Base-by-base conservation (phyloP, 1,284 basidiomycete species). In the Crepidotus sp. region DNA sequence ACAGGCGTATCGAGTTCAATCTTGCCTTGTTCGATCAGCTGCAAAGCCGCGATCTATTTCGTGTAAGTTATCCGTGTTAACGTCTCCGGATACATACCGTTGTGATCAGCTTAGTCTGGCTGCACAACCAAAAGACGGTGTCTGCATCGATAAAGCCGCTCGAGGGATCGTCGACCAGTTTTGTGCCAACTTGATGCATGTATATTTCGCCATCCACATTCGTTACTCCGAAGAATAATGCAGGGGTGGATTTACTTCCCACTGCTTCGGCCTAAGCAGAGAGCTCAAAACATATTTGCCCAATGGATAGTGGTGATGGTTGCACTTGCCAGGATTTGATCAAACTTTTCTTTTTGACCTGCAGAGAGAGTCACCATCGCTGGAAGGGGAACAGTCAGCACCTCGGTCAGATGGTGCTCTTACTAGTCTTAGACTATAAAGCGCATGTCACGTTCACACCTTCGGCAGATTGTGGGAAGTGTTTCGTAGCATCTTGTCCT, bases 71-170 rank as follows among this genome's bases (percentile, higher is more conserved):
- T 25, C 25, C 4, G 6, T 25, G 22, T 13, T 19, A 13, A n/a
- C n/a, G n/a, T n/a, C n/a, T n/a, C n/a, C n/a, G n/a, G n/a, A n/a
- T 10, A 24, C 57, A 15, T 36, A 59, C 61, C 11, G 56, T 46
- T 4, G 53, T 49, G 26, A 64, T 54, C 37, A 64, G 42, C 41
- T 65, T 65, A 1, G 62, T 62, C 50, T 61, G 58, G 47, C 64
- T 66, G 52, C 61, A 64, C 21, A 64, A 46, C 63, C 63, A 65
- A 41, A 60, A 61, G 21, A 64, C 47, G 18, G 55, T 60, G 41
- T 65, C 59, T 6, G 58, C 56, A 17, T 51, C 49, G 22, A 64
- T 49, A 5, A 51, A 26, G 4, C 50, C 59, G 36, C 56, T 57
- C 0, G 55, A 45, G 3, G 56, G 48, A 40, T 66, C 59, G 26